Conservation (phyloP, 441 rosid genomes). For the Arabidopsis hybrid region DNA sequence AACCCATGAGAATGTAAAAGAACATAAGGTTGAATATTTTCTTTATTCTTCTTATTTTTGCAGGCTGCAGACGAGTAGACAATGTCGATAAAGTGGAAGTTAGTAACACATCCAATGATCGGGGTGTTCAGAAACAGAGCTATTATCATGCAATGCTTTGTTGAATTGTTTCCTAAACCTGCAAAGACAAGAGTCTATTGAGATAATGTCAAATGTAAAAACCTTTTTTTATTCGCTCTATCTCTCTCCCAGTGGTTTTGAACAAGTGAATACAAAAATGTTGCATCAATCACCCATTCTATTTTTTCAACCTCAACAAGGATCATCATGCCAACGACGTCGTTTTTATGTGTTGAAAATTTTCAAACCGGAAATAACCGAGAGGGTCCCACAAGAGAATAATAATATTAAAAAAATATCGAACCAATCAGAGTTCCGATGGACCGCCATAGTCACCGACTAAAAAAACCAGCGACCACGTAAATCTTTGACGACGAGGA, state of each 20-base stretch:
- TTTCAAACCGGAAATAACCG: slow-evolving; percentile 8
- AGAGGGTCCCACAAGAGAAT: neutral
- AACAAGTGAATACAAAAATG: neutral
- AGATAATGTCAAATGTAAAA: slow-evolving; percentile 7
- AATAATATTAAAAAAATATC: neutral
- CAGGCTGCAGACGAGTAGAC: slow-evolving; percentile 35
- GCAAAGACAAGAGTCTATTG: neutral
- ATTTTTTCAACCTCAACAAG: neutral
- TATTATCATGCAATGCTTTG: slow-evolving; percentile 9
- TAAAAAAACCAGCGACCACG: slow-evolving; percentile 26
- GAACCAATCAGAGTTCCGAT: slow-evolving; percentile 29
- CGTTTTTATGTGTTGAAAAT: neutral
- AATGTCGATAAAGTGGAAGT: neutral
- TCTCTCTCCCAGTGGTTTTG: neutral
- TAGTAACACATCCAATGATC: slow-evolving; percentile 17
- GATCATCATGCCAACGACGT: neutral
- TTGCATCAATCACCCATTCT: neutral
- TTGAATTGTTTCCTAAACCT: slow-evolving; percentile 22
- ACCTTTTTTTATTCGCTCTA: neutral
- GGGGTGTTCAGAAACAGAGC: neutral
- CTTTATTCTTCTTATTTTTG: neutral
- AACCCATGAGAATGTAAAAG: neutral
- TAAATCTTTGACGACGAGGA: neutral
- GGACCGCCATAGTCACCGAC: slow-evolving; percentile 43
- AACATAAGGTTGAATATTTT: neutral